Percentiles rank a stretch among this genome's conserved stretches.
phyloP scores from a whole-genome alignment of 129 eudicot genomes.

The Escallonia rubra region DNA sequence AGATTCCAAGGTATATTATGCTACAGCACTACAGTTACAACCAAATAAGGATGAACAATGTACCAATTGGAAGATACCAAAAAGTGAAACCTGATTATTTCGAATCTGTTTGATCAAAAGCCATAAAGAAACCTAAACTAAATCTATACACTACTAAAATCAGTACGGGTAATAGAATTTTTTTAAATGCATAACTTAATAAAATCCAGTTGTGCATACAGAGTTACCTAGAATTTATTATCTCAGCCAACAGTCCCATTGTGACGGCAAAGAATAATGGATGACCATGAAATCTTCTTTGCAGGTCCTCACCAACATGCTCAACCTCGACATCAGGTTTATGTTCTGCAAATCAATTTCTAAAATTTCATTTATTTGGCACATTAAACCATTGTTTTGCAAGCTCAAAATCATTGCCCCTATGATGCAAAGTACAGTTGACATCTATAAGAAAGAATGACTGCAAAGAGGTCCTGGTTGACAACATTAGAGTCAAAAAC shows the following conservation, averaged over 20 bases:
- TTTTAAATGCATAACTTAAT: too few relatives aligned
- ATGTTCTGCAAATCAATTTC: slow-evolving; percentile 28
- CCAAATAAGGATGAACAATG: too few relatives aligned
- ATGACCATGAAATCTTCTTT: slow-evolving; percentile 50
- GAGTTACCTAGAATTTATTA: slow-evolving; percentile 82
- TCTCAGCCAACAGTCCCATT: slow-evolving; percentile 86
- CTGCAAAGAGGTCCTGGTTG: too few relatives aligned
- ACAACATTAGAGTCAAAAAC: too few relatives aligned
- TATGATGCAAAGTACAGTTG: not conserved
- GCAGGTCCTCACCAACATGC: slow-evolving; percentile 26
- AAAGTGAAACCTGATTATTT: too few relatives aligned
- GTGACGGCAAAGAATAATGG: slow-evolving; percentile 88
- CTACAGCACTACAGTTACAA: too few relatives aligned
- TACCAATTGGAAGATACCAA: too few relatives aligned
- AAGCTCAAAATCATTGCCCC: not conserved
- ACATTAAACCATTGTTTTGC: not conserved
- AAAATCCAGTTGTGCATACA: not conserved
- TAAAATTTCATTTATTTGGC: not conserved
- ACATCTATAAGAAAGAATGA: not conserved
- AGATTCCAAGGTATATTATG: too few relatives aligned
- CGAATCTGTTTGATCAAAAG: too few relatives aligned
- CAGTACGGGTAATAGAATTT: too few relatives aligned
- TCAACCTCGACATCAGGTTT: slow-evolving; percentile 29
- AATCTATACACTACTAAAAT: too few relatives aligned
- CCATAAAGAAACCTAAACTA: too few relatives aligned